Base-by-base conservation (phyloP, 2,329 filamentous ascomycete species). In the Helotiales sp. region DNA sequence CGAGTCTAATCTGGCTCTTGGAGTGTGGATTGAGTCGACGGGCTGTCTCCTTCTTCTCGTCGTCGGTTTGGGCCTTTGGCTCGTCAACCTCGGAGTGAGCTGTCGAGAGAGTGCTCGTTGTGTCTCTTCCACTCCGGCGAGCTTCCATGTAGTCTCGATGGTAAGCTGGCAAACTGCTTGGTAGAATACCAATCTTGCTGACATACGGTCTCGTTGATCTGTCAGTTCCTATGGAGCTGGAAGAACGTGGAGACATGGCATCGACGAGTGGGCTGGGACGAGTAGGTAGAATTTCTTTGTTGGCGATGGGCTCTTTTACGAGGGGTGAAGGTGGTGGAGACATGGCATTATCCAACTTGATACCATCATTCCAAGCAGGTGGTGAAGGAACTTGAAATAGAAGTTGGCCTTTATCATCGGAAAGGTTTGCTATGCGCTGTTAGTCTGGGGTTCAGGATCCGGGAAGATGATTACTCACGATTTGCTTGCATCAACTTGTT, bases 401-500 rank as follows among this genome's bases (percentile, higher is more conserved):
- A 67, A 72, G 66, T 58, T 71, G 63, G 8, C 67, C 68, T 55
- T 69, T 69, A 1, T 71, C 68, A 52, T 71, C 69, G 2, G 67
- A 60, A 9, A 71, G 61, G 54, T 69, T 67, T 64, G 68, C 69
- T 71, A 51, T 42, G 46, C 34, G 17, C 29, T 38, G 59, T 70
- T 61, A 68, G 58, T 52, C 22, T 29, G 22, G 12, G 9, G 6
- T 15, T 49, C 29, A 15, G 17, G n/a, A 36, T 3, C 4, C 2
- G 13, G 33, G 48, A 49, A 12, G 34, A 12, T 33, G 31, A n/a
- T n/a, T 46, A 85, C 90, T 85, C 79, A 96, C 91, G 92, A 72
- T 92, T 96, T 55, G 87, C 88, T 73, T 93, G 90, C 93, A 98
- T 98, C 72, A 98, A 84, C 73, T 97, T 95, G 72, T 98, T 98